Base-by-base conservation (phyloP, 768 basidiomycete species). In the Suillus placidus region DNA sequence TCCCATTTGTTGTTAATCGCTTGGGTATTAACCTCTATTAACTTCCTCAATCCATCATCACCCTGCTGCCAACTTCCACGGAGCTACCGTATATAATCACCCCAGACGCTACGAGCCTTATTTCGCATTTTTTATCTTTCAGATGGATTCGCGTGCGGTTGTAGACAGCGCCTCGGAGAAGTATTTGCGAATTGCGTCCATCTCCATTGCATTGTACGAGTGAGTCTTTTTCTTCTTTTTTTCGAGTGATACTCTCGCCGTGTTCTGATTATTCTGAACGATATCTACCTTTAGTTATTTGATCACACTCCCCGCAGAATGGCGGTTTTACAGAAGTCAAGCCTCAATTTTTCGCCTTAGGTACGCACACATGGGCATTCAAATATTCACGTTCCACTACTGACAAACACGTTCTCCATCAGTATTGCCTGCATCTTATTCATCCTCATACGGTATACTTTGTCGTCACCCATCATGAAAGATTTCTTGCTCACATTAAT, bases 161-260 rank as follows among this genome's bases (percentile, higher is more conserved):
- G 64, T 64, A 45, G 32, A 61, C 54, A 52, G 23, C 34, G 18
- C 57, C 42, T 67, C 76, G n/a, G 73, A 76, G 70, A 70, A 66
- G 64, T 78, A 78, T 66, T 64, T 80, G 62, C 76, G 80, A 40
- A 69, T 80, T 60, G 69, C 74, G 54, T 77, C 80, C n/a, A 65
- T 81, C 61, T 75, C 80, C 8, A 76, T 81, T 61, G 79, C 78
- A 18, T 70, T 71, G 35, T 81, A 80, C 64, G 80, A 81, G 80
- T 80, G 20, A 56, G 80, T 32, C 74, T 23, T 34, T 32, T 9
- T 10, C 8, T 51, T 14, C 1, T 54, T 18, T 32, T 7, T 9
- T 47, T n/a, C n/a, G 43, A 43, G 12, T 8, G 10, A 30, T 7
- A 4, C 9, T 30, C 16, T 47, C 18, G 9, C 16, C 18, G 30